A percentile compares a stretch with the other conserved stretches of the same genome.
phyloP scores from a whole-genome alignment of 2,329 filamentous ascomycete genomes.

The Alternaria incomplexa region DNA sequence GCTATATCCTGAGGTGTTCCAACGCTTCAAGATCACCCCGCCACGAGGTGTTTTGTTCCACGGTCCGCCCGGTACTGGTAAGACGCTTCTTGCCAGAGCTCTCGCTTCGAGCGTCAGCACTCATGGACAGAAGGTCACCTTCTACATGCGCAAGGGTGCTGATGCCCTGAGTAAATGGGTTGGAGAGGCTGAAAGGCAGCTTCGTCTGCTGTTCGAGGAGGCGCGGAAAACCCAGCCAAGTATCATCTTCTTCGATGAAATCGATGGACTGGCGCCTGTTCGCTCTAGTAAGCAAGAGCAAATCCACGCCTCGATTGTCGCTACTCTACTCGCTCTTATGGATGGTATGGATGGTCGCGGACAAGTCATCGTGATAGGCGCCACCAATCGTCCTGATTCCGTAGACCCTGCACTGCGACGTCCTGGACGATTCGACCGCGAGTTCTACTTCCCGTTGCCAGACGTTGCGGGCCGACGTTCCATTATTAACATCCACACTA shows the following conservation, averaged over 20 bases:
- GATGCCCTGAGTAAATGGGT: slow-evolving; percentile 99
- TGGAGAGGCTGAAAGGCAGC: slow-evolving; percentile 93
- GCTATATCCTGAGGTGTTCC: slow-evolving; percentile 93
- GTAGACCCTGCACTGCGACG: slow-evolving; percentile 94
- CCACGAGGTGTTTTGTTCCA: slow-evolving; percentile 96
- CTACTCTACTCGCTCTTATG: slow-evolving; percentile 58
- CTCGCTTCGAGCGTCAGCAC: slow-evolving; percentile 89
- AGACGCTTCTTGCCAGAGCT: slow-evolving; percentile 92
- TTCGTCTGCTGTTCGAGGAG: slow-evolving; percentile 92
- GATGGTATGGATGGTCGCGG: slow-evolving; percentile 61
- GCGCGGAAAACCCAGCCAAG: slow-evolving; percentile 94
- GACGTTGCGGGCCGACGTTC: slow-evolving; percentile 78
- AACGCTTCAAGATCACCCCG: slow-evolving; percentile 88
- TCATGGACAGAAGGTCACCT: slow-evolving; percentile 92
- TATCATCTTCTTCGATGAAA: slow-evolving; percentile 99
- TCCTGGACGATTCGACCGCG: slow-evolving; percentile 92
- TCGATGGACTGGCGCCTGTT: slow-evolving; percentile 94
- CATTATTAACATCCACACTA: slow-evolving; percentile 94
- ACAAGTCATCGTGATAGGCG: slow-evolving; percentile 97
- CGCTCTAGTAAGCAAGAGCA: slow-evolving; percentile 98
- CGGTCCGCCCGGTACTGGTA: slow-evolving; percentile 95
- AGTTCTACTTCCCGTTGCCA: slow-evolving; percentile 97
- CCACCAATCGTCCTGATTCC: slow-evolving; percentile 96
- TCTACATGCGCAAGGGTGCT: slow-evolving; percentile 99
- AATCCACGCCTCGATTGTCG: slow-evolving; percentile 89